phyloP scores from a whole-genome alignment of 257 asterid genomes.

The Ballota nigra region DNA sequence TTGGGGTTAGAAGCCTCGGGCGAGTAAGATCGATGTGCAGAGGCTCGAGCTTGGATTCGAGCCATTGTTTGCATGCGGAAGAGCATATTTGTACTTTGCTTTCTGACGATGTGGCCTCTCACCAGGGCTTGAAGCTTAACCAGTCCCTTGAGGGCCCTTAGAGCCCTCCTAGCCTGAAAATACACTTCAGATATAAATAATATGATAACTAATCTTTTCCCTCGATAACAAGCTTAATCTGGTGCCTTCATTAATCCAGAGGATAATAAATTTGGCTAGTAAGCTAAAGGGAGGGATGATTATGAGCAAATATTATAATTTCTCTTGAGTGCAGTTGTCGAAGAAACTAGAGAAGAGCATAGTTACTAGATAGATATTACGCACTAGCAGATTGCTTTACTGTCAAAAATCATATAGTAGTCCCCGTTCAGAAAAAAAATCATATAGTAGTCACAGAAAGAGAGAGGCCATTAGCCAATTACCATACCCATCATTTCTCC shows the following conservation, averaged over 20 bases:
- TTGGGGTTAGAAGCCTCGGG: conserved; percentile 38
- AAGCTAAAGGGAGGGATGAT: neutral
- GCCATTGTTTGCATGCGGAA: conserved; percentile 94
- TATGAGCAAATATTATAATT: neutral
- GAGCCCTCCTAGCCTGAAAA: conserved; percentile 84
- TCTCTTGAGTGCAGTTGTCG: neutral
- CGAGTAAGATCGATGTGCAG: conserved; percentile 48
- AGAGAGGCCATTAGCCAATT: conserved; percentile 2
- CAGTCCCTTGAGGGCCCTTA: conserved; percentile 84
- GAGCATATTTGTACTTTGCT: conserved; percentile 88
- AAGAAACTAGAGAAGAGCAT: neutral
- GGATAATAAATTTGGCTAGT: neutral
- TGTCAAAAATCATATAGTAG: too few species aligned
- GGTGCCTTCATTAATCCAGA: neutral
- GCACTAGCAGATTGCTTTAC: neutral
- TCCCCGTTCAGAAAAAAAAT: too few species aligned
- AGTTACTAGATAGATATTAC: neutral
- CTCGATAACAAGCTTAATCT: neutral
- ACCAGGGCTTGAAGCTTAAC: conserved; percentile 96
- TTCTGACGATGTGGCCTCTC: conserved; percentile 87
- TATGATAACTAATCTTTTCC: neutral
- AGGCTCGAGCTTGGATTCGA: conserved; percentile 93
- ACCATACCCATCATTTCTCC: neutral
- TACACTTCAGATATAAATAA: neutral
- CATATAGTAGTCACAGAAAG: neutral